phyloP scores from a whole-genome alignment of 352 stramenopile genomes.

The Blastocystis sp. region DNA sequence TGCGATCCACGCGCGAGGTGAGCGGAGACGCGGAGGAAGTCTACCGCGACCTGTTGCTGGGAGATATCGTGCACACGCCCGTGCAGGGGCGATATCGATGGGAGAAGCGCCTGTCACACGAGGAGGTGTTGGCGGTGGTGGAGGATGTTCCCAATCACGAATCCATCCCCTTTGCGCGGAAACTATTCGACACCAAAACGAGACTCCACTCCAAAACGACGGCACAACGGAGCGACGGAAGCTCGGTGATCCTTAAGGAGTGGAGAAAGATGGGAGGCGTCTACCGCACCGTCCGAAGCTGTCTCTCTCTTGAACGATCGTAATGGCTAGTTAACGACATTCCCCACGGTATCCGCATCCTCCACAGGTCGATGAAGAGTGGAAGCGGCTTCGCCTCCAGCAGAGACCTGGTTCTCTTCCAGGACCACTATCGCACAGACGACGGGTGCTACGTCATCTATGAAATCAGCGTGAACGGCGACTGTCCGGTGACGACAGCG shows the following conservation, averaged over 20 bases:
- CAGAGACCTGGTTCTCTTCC: constrained; percentile 32
- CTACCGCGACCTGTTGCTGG: constrained; percentile 35
- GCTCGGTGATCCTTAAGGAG: constrained; percentile 41
- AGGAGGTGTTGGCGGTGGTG: constrained; percentile 9
- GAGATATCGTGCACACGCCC: not conserved
- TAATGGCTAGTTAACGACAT: constrained; percentile 14
- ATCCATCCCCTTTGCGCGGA: constrained; percentile 17
- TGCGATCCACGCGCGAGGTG: constrained; percentile 40
- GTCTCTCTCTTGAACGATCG: not conserved
- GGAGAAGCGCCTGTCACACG: constrained; percentile 40
- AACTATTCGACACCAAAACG: constrained; percentile 1
- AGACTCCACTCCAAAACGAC: not conserved
- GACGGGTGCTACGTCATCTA: constrained; percentile 53
- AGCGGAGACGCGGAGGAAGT: constrained; percentile 42
- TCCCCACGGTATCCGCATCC: not conserved
- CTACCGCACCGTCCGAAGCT: not conserved
- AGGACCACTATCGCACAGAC: constrained; percentile 37
- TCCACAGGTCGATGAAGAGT: constrained; percentile 43
- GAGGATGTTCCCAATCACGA: constrained; percentile 23
- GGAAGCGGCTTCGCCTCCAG: constrained; percentile 15
- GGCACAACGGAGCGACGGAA: not conserved
- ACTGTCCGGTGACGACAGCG: not conserved
- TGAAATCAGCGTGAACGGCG: constrained; percentile 49
- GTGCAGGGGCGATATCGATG: not conserved
- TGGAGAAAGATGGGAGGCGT: constrained; percentile 42